Evolutionary conservation across 805 yeast species (phyloP).

Genomic region (Debaryomyces castellii): DNA sequence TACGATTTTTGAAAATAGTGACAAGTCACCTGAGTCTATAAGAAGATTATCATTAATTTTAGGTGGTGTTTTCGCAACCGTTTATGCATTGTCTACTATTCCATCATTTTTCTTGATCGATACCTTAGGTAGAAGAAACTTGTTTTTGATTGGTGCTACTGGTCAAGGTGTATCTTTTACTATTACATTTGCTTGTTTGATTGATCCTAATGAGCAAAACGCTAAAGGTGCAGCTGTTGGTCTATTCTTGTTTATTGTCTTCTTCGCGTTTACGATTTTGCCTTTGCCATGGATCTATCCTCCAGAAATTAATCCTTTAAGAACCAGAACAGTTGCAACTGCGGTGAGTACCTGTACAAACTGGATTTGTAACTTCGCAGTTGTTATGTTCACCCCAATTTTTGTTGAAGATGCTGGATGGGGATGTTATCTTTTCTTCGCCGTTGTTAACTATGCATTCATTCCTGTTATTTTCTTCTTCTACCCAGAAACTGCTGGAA

Average conservation of each 20-base stretch:
- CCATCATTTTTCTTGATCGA: slow-evolving; percentile 45
- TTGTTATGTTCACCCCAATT: slow-evolving; percentile 46
- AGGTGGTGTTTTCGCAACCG: slow-evolving; percentile 65
- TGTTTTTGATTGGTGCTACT: slow-evolving; percentile 41
- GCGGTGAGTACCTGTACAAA: slow-evolving; percentile 46
- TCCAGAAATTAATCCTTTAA: slow-evolving; percentile 47
- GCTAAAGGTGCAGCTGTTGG: slow-evolving; percentile 48
- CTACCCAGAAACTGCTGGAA: slow-evolving; percentile 48
- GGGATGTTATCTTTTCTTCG: slow-evolving; percentile 45
- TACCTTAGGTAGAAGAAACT: slow-evolving; percentile 45
- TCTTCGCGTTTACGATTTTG: slow-evolving; percentile 44
- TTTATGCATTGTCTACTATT: slow-evolving; percentile 55
- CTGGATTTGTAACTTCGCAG: slow-evolving; percentile 46
- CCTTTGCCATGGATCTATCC: slow-evolving; percentile 50
- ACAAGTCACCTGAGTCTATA: slow-evolving; percentile 27
- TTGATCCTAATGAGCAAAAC: slow-evolving; percentile 25
- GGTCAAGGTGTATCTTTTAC: slow-evolving; percentile 42
- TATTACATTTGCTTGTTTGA: slow-evolving; percentile 43
- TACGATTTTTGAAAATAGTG: slow-evolving; percentile 34
- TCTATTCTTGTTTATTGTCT: slow-evolving; percentile 42
- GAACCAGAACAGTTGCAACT: slow-evolving; percentile 46
- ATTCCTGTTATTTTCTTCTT: slow-evolving; percentile 42
- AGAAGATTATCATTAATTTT: slow-evolving; percentile 56
- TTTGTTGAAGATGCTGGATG: slow-evolving; percentile 37
- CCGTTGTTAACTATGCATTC: slow-evolving; percentile 35